A percentile compares a stretch with the other conserved stretches of the same genome.
Evolutionary conservation across 768 basidiomycete species (phyloP).

Genomic region (Rhizopogon rudus): DNA sequence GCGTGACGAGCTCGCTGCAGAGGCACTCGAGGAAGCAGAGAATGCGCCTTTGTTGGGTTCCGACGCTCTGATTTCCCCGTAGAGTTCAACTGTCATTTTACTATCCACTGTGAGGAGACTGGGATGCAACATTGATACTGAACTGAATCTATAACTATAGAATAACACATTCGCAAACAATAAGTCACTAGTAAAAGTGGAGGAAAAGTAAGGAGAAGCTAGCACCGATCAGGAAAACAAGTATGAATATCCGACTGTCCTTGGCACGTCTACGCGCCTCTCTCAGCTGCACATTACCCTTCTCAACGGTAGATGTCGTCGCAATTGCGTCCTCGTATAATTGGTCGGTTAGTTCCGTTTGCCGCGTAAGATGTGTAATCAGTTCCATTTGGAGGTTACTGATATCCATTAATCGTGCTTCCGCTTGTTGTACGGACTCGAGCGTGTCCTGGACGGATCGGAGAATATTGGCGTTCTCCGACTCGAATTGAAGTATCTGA

Average conservation of each 20-base stretch:
- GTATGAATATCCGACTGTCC: slow-evolving; percentile 84
- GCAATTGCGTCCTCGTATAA: slow-evolving; percentile 93
- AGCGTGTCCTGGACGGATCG: slow-evolving; percentile 82
- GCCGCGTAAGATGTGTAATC: slow-evolving; percentile 78
- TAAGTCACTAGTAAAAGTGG: slow-evolving; percentile 70
- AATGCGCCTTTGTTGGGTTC: slow-evolving; percentile 53
- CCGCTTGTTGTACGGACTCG: slow-evolving; percentile 87
- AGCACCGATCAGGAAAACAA: slow-evolving; percentile 90
- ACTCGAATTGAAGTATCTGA: slow-evolving; percentile 90
- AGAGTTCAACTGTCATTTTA: neutral
- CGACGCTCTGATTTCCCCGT: neutral
- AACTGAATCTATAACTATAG: neutral
- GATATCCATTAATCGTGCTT: slow-evolving; percentile 89
- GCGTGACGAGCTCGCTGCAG: slow-evolving; percentile 51
- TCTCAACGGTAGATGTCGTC: slow-evolving; percentile 79
- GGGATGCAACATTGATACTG: neutral
- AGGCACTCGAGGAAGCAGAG: slow-evolving; percentile 53
- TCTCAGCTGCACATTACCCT: slow-evolving; percentile 85
- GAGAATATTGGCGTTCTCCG: slow-evolving; percentile 85
- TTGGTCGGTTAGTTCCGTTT: slow-evolving; percentile 90
- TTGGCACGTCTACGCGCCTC: slow-evolving; percentile 85
- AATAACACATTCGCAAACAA: slow-evolving; percentile 1
- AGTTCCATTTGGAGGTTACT: slow-evolving; percentile 90
- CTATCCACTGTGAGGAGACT: neutral
- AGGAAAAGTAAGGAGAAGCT: slow-evolving; percentile 89